Evolutionary conservation across 179 eudicot genomes (phyloP).

Genomic region (Beta macrorhiza): DNA sequence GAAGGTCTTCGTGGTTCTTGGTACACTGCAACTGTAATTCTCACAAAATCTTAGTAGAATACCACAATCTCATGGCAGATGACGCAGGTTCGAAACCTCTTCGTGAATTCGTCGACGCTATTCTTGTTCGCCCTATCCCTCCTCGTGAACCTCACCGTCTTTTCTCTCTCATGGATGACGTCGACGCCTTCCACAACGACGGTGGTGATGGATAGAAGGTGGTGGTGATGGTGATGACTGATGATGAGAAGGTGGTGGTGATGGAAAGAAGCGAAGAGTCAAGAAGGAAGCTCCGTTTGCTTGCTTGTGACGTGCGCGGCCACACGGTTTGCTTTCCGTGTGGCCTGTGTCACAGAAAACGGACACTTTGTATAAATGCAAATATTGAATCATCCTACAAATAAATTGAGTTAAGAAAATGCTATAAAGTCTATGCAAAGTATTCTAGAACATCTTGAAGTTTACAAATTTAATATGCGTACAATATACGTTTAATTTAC

Average conservation of each 20-base stretch:
- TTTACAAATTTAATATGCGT: neutral
- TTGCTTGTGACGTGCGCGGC: too few species aligned
- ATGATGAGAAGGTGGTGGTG: too few species aligned
- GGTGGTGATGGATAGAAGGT: slow-evolving; percentile 67
- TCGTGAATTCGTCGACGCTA: slow-evolving; percentile 37
- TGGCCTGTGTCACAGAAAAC: too few species aligned
- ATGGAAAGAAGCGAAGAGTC: too few species aligned
- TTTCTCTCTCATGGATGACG: slow-evolving; percentile 41
- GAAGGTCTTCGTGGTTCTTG: slow-evolving; percentile 65
- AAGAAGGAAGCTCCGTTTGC: too few species aligned
- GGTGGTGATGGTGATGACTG: neutral
- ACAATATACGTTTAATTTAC: neutral
- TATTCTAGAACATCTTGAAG: neutral
- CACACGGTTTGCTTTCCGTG: too few species aligned
- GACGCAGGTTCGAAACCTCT: slow-evolving; percentile 33
- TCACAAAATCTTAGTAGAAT: slow-evolving; percentile 41
- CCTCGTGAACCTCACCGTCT: slow-evolving; percentile 29
- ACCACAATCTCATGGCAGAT: slow-evolving; percentile 44
- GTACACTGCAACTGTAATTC: slow-evolving; percentile 62
- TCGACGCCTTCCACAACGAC: slow-evolving; percentile 66
- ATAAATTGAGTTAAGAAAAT: too few species aligned
- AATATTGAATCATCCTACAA: too few species aligned
- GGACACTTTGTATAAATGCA: too few species aligned
- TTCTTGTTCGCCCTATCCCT: slow-evolving; percentile 47
- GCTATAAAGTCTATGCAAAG: neutral